Base-by-base conservation (phyloP, 2,329 filamentous ascomycete genomes). In the Didymosphaeria variabile region DNA sequence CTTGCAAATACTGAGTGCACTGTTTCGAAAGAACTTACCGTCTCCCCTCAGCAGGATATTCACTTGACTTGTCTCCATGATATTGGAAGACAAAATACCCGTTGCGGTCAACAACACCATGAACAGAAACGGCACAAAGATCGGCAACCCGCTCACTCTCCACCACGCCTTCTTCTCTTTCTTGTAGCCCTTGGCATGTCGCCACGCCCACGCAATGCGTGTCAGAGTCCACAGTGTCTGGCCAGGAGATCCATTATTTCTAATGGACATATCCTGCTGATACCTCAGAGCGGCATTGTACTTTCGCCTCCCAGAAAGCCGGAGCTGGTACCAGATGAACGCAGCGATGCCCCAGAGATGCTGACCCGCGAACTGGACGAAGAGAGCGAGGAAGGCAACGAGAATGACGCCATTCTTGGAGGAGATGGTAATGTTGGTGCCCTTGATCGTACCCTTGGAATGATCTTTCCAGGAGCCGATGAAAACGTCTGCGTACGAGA, bases 341-440 rank as follows among this genome's bases (percentile, higher is more conserved):
- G 53, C 57, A 9, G 50, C 55, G 45, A 64, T 58, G 13, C 51
- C 58, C 61, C 61, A 64, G 10, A 64, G 52, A 50, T 61, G 59
- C 44, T 61, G 55, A 6, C 61, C 61, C 19, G 54, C 55, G 44
- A 62, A 57, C 31, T 63, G 58, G 6, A 75, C 70, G 45, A 72
- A 73, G 12, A 72, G 40, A 29, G 72, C 72, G 12, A 74, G 62
- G 49, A 74, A 71, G 1, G 72, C 70, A 8, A 66, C 68, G 32
- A 75, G 61, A 8, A 73, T 44, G 6, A 64, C 64, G 13, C 67
- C 71, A 52, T 62, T 61, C n/a, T 62, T 62, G n/a, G 66, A 58
- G 1, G 65, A 58, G 5, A 73, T 49, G 6, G 72, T 75, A 17
- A 75, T 49, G 10, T 72, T 75, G 32, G 67, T 65, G n/a, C 72